These are phyloP conservation scores for Boletus rex-veris DNA, from an alignment of 768 basidiomycete species.

Conservation along the genomic window DNA sequence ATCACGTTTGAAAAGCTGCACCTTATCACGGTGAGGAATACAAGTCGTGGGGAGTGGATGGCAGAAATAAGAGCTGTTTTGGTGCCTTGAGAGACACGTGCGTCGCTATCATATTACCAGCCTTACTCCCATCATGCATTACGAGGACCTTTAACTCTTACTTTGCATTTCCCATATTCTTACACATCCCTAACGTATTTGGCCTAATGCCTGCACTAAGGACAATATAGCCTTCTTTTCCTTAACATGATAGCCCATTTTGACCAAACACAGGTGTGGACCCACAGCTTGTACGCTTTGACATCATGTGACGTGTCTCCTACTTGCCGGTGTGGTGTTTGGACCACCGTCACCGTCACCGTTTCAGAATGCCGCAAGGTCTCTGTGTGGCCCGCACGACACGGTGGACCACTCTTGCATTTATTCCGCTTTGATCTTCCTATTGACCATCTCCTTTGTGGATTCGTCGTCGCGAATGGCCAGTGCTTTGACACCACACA, in stretches of 20 bases:
- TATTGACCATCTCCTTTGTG: conserved; percentile 3
- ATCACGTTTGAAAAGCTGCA: conserved; percentile 25
- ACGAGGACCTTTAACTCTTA: neutral
- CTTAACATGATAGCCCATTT: neutral
- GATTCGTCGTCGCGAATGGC: neutral
- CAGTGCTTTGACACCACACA: neutral
- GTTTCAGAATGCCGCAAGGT: neutral
- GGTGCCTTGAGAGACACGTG: conserved; percentile 9
- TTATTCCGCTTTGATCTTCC: neutral
- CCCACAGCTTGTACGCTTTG: neutral
- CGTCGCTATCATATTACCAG: conserved; percentile 1
- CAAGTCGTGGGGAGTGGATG: conserved; percentile 27
- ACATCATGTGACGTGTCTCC: neutral
- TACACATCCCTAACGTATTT: conserved; percentile 4
- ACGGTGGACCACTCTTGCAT: neutral
- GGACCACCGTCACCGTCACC: neutral
- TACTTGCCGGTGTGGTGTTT: neutral
- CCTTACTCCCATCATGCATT: neutral
- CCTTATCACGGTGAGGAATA: conserved; percentile 25
- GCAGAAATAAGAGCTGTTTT: conserved; percentile 25
- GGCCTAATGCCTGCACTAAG: neutral
- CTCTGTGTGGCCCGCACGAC: neutral
- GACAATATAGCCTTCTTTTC: conserved; percentile 2
- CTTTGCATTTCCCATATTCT: neutral
- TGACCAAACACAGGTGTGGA: neutral